Percentiles rank a stretch among this genome's conserved stretches.
phyloP scores from a whole-genome alignment of 2,329 filamentous ascomycete species.

The Pseudofabraea citricarpa region DNA sequence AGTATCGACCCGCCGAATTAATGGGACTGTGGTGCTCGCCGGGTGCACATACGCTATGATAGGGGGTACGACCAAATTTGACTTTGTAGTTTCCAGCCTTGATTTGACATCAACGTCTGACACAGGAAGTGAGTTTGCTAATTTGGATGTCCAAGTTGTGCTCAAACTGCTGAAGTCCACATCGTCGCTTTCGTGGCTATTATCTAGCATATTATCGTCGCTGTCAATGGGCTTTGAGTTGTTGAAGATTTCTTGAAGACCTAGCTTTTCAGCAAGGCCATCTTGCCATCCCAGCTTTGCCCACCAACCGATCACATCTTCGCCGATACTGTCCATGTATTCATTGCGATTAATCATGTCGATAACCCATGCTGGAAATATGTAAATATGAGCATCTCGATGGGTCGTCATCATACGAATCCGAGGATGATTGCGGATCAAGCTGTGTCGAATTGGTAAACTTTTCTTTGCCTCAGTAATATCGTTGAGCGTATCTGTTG shows the following conservation, averaged over 20 bases:
- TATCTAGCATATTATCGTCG: slow-evolving; percentile 24
- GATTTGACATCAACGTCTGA: neutral
- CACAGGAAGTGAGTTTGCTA: slow-evolving; percentile 2
- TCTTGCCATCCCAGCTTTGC: slow-evolving; percentile 90
- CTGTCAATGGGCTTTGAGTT: slow-evolving; percentile 35
- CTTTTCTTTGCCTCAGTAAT: slow-evolving; percentile 70
- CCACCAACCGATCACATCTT: slow-evolving; percentile 94
- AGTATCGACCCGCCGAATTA: slow-evolving; percentile 86
- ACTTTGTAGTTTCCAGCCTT: slow-evolving; percentile 10
- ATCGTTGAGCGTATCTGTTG: slow-evolving; percentile 85
- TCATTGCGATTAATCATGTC: slow-evolving; percentile 78
- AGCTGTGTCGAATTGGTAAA: slow-evolving; percentile 68
- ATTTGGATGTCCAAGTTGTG: slow-evolving; percentile 25
- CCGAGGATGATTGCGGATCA: slow-evolving; percentile 69
- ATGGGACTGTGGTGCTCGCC: slow-evolving; percentile 31
- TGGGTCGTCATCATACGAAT: slow-evolving; percentile 79
- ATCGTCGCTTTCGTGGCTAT: slow-evolving; percentile 21
- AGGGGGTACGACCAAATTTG: slow-evolving; percentile 55
- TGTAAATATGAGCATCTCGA: slow-evolving; percentile 89
- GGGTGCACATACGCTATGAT: slow-evolving; percentile 81
- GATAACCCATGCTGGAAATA: slow-evolving; percentile 88
- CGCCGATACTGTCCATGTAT: slow-evolving; percentile 78
- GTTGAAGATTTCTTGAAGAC: slow-evolving; percentile 62
- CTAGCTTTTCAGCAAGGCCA: slow-evolving; percentile 73
- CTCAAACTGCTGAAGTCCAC: slow-evolving; percentile 24